Percentiles rank a stretch among this genome's conserved stretches.
Conservation (phyloP, 352 stramenopile species). For the Globisporangium emineosum region DNA sequence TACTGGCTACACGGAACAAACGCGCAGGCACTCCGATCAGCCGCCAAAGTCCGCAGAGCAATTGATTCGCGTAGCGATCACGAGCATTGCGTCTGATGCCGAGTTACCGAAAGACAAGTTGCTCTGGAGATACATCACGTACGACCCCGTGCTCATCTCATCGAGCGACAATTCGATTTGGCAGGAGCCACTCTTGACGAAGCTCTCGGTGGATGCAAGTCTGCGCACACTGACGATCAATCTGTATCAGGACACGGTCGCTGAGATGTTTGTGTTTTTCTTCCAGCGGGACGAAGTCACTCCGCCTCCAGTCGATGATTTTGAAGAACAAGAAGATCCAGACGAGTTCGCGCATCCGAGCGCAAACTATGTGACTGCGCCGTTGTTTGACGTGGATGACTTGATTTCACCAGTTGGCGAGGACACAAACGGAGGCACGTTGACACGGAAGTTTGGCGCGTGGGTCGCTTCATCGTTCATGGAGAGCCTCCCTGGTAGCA, state of each 20-base stretch:
- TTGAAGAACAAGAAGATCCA: conserved; percentile 8
- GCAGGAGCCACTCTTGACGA: conserved; percentile 69
- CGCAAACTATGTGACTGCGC: neutral
- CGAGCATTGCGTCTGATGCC: conserved; percentile 61
- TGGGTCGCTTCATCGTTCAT: conserved; percentile 61
- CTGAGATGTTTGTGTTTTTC: conserved; percentile 79
- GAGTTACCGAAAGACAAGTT: conserved; percentile 53
- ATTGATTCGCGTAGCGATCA: conserved; percentile 70
- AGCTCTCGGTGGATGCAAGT: conserved; percentile 65
- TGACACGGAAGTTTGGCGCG: conserved; percentile 51
- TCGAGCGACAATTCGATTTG: conserved; percentile 49
- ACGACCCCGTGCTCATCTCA: conserved; percentile 30
- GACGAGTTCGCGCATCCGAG: neutral
- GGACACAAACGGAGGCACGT: conserved; percentile 26
- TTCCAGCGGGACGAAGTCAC: conserved; percentile 35
- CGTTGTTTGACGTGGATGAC: conserved; percentile 6
- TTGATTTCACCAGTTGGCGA: conserved; percentile 15
- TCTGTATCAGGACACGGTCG: conserved; percentile 73
- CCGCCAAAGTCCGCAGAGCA: conserved; percentile 31
- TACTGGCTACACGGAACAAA: conserved; percentile 11
- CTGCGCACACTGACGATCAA: conserved; percentile 73
- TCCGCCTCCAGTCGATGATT: neutral
- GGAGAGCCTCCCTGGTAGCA: conserved; percentile 29
- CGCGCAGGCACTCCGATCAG: neutral
- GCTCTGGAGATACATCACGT: conserved; percentile 43